These are phyloP conservation scores for Heracleum sosnowskyi DNA, from an alignment of 129 eudicot species.

Conservation along the genomic window DNA sequence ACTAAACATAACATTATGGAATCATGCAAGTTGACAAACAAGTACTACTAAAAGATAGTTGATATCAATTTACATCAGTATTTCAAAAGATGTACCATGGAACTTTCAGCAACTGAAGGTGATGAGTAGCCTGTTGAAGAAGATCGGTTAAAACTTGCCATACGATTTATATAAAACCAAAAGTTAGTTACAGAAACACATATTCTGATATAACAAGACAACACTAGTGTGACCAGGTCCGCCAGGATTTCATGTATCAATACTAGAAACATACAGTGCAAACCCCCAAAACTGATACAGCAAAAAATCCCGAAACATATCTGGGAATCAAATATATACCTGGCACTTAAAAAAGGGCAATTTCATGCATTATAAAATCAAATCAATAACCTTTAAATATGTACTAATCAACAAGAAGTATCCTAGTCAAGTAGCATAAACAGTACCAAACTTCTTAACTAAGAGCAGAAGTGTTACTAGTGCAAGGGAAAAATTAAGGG, in stretches of 20 bases:
- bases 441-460: not conserved
- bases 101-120: constrained; percentile 27
- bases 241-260: not conserved
- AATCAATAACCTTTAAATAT: too few species aligned
- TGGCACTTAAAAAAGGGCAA: not conserved
- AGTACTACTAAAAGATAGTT: not conserved
- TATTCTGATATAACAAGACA: not conserved
- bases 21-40: not conserved
- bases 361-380: not conserved
- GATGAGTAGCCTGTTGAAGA: constrained; percentile 46
- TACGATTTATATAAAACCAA: not conserved
- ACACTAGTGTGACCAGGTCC: not conserved
- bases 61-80: not conserved
- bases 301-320: not conserved
- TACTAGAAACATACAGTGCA: not conserved
- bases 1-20: not conserved
- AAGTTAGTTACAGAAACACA: not conserved
- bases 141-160: constrained; percentile 12
- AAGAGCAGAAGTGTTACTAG: not conserved
- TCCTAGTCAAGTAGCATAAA: not conserved
- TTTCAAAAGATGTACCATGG: constrained; percentile 44
- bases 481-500: not conserved
- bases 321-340: not conserved
- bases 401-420: not conserved
- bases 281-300: not conserved